A percentile compares a stretch with the other conserved stretches of the same genome.
These are phyloP conservation scores for Dendrobium catenatum DNA, from an alignment of 106 monocot genomes.

Conservation along the genomic window DNA sequence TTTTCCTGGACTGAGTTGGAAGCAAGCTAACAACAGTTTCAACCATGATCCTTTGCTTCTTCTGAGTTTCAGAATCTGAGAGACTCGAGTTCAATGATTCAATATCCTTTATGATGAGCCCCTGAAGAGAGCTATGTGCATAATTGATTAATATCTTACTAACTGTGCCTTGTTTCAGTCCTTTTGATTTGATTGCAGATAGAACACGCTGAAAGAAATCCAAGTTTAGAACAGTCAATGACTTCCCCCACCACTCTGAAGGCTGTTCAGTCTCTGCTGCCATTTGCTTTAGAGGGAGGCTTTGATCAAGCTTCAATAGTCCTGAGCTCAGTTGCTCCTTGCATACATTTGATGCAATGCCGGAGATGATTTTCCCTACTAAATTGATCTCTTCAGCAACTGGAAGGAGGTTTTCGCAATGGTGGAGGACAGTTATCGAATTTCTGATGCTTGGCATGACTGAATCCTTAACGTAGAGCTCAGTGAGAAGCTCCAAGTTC, in stretches of 20 bases:
- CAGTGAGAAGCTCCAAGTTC: conserved; percentile 49
- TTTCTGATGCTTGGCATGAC: conserved; percentile 47
- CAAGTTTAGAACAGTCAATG: conserved; percentile 37
- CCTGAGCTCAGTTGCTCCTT: conserved; percentile 68
- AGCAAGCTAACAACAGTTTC: conserved; percentile 72
- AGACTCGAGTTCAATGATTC: conserved; percentile 17
- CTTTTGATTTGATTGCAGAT: conserved; percentile 63
- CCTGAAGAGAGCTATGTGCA: conserved; percentile 47
- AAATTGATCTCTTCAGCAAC: conserved; percentile 63
- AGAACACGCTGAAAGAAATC: conserved; percentile 75
- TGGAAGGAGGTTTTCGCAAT: conserved; percentile 60
- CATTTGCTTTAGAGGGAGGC: conserved; percentile 8
- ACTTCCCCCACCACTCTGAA: conserved; percentile 67
- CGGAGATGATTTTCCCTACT: conserved; percentile 32
- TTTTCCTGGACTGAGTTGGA: conserved; percentile 59
- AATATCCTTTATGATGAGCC: conserved; percentile 22
- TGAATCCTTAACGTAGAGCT: conserved; percentile 48
- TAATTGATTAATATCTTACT: conserved; percentile 64
- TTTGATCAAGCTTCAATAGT: conserved; percentile 63
- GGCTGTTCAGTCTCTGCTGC: conserved; percentile 18
- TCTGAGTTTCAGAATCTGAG: conserved; percentile 27
- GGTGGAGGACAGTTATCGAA: conserved; percentile 58
- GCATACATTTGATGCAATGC: conserved; percentile 56
- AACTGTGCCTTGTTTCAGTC: conserved; percentile 70
- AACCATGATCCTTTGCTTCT: conserved; percentile 35